These are phyloP conservation scores for Fusarium sp. DNA, from an alignment of 2,329 filamentous ascomycete species.

Conservation along the genomic window DNA sequence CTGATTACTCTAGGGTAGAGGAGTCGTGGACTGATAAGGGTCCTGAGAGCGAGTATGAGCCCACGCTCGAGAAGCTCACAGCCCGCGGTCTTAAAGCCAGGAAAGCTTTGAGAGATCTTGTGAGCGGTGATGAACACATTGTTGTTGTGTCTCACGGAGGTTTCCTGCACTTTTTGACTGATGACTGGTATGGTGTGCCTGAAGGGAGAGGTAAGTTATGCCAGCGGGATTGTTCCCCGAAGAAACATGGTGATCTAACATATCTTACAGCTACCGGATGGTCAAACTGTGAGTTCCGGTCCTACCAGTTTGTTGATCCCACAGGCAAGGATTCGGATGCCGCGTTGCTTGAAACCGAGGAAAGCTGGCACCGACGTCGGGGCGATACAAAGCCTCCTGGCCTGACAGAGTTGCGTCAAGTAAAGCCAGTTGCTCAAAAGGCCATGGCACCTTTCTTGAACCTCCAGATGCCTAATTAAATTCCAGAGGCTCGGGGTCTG, in stretches of 20 bases:
- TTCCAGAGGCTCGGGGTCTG: not conserved
- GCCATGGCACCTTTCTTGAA: conserved; percentile 54
- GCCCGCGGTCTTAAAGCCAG: conserved; percentile 72
- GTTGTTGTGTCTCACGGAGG: conserved; percentile 85
- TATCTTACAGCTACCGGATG: conserved; percentile 72
- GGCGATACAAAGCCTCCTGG: conserved; percentile 58
- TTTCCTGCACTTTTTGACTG: conserved; percentile 85
- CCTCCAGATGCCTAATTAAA: conserved; percentile 21
- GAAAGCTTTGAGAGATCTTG: conserved; percentile 65
- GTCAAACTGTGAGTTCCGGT: conserved; percentile 79
- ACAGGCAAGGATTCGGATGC: conserved; percentile 63
- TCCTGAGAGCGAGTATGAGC: conserved; percentile 58
- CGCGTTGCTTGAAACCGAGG: conserved; percentile 60
- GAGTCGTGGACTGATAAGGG: conserved; percentile 79
- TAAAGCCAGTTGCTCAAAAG: conserved; percentile 55
- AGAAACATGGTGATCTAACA: conserved; percentile 15
- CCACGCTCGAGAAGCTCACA: conserved; percentile 65
- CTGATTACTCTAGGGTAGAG: conserved; percentile 73
- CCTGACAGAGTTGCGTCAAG: conserved; percentile 60
- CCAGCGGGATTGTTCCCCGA: not conserved
- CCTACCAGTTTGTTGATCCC: conserved; percentile 71
- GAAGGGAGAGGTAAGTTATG: conserved; percentile 54
- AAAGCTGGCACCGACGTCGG: conserved; percentile 61
- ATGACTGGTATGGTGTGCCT: conserved; percentile 78
- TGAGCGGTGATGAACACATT: conserved; percentile 71